Base-by-base conservation (phyloP, 2,329 filamentous ascomycete genomes). In the Colletotrichum kahawae region DNA sequence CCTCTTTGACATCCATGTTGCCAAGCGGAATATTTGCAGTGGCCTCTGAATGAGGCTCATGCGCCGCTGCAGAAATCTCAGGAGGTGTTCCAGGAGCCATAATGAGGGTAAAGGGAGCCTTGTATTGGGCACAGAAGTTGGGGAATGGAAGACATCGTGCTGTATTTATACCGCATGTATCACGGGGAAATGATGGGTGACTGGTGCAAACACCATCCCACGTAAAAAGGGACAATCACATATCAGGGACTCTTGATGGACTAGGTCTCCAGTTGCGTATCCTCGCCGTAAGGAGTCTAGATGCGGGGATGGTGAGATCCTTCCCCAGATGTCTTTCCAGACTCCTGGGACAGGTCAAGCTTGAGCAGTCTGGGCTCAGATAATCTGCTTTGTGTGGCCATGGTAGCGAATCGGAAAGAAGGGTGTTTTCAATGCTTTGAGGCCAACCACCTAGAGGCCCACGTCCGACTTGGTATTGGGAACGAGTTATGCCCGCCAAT, bases 1-100 rank as follows among this genome's bases (percentile, higher is more conserved):
- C 63, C 48, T 77, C 71, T 54, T 76, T 76, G 70, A 70, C 21
- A n/a, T 70, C 65, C 54, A 57, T 57, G 14, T 16, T 57, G 0
- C 29, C 27, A 18, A 57, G 54, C 8, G 54, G 54, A 57, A 57
- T 57, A 14, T 29, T 29, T 7, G 2, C 9, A 29, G 54, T 4
- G 13, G 14, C 54, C 27, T 3, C 4, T 29, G 24, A 16, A 24
- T 57, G 24, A 29, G 14, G 54, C 27, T 24, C 24, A 16, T 24
- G 21, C 14, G 16, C 54, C 7, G 24, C 1, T 29, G 54, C 21
- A 57, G 54, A 57, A 27, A 57, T 57, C 24, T 57, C 54, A 57
- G 54, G 54, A 5, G 54, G 21, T 6, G 21, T 57, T 9, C 4
- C 14, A 57, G 54, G 24, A 57, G 54, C 54, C 54, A 57, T 57